phyloP scores from a whole-genome alignment of 768 basidiomycete species.

The Russula virescens region DNA sequence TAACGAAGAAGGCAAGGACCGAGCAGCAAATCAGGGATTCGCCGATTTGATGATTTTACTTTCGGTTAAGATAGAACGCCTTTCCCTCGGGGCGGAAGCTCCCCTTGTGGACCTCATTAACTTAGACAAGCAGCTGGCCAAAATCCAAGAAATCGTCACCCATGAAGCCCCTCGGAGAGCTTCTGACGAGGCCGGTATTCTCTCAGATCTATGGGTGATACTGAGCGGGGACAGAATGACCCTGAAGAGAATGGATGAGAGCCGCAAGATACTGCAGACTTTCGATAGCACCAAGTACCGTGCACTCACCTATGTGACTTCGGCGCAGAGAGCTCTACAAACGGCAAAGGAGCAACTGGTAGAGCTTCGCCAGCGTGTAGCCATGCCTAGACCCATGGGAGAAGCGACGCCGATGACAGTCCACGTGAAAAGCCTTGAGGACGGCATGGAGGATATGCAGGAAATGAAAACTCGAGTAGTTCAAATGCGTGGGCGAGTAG shows the following conservation, averaged over 20 bases:
- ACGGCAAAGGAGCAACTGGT: neutral
- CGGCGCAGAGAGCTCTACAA: no score
- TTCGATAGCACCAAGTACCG: no score
- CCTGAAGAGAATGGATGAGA: neutral
- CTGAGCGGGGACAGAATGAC: neutral
- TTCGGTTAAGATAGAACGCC: conserved; percentile 1
- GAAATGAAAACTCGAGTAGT: no score
- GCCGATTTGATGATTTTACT: neutral
- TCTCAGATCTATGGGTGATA: neutral
- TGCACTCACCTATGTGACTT: no score
- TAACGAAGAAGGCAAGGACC: neutral
- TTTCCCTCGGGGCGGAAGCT: conserved; percentile 1
- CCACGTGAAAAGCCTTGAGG: no score
- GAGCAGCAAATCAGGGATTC: no score
- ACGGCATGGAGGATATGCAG: no score
- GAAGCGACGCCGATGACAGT: no score
- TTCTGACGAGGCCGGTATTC: neutral
- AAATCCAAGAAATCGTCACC: neutral
- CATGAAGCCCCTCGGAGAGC: neutral
- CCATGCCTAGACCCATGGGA: neutral
- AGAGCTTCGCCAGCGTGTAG: neutral
- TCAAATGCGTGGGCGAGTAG: no score
- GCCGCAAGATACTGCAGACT: neutral
- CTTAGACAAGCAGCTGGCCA: neutral
- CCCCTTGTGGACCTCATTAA: conserved; percentile 1